These are phyloP conservation scores for Hura crepitans DNA, from an alignment of 441 rosid species.

Conservation along the genomic window DNA sequence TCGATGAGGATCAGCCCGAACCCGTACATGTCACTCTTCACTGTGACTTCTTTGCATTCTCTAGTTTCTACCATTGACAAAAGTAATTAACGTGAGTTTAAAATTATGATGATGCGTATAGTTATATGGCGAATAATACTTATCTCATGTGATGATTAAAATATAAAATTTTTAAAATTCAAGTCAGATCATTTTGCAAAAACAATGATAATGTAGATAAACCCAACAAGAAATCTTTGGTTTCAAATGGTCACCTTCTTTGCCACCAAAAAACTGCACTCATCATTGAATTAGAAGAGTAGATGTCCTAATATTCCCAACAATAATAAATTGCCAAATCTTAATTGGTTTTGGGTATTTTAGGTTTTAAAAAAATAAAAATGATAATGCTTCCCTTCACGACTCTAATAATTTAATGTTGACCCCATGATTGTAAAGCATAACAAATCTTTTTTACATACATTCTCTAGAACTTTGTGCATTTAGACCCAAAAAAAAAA, in stretches of 20 bases:
- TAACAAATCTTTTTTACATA: background rate
- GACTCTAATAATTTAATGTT: constrained; percentile 13
- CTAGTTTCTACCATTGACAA: constrained; percentile 39
- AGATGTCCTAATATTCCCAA: constrained; percentile 19
- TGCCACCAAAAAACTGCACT: background rate
- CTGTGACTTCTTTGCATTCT: constrained; percentile 43
- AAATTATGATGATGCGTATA: background rate
- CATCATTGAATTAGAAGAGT: constrained; percentile 4
- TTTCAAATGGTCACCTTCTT: background rate
- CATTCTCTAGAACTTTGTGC: background rate
- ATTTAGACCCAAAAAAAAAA: background rate
- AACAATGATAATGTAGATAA: background rate
- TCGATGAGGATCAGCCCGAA: constrained; percentile 65
- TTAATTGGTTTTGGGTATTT: background rate
- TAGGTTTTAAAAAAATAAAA: background rate
- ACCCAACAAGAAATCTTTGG: constrained; percentile 5
- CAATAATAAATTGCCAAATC: constrained; percentile 11
- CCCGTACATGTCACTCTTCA: constrained; percentile 58
- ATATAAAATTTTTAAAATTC: background rate
- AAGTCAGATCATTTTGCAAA: too few relatives aligned
- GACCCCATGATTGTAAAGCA: background rate
- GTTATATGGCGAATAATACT: too few relatives aligned
- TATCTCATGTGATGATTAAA: too few relatives aligned
- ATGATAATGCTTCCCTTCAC: background rate
- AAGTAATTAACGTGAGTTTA: background rate